phyloP scores from a whole-genome alignment of 176 grass and related monocot genomes.

The Oryza longistaminata region DNA sequence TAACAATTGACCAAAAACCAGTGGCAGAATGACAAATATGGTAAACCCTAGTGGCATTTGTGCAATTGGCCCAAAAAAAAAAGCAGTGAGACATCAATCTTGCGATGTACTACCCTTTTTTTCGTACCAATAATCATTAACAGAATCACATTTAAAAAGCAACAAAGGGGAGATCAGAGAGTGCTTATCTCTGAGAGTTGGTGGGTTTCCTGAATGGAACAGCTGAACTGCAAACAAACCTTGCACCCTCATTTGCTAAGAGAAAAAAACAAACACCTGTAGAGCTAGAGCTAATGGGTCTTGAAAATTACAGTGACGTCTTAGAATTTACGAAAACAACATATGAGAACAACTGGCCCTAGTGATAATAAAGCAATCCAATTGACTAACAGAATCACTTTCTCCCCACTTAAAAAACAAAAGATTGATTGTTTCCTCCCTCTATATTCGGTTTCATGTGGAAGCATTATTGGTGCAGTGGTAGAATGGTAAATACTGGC shows the following conservation, averaged over 20 bases:
- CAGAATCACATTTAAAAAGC: constrained; percentile 24
- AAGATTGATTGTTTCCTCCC: no score
- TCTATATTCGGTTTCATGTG: neutral
- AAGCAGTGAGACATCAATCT: no score
- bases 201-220: neutral
- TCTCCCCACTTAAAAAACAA: neutral
- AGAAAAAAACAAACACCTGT: neutral
- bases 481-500: no score
- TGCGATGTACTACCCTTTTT: neutral
- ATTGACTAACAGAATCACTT: neutral
- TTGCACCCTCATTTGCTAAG: neutral
- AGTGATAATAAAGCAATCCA: neutral
- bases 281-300: neutral
- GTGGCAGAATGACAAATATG: no score
- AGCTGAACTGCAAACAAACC: neutral
- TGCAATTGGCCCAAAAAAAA: no score
- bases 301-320: neutral
- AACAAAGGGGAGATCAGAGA: neutral
- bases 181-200: neutral
- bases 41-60: no score
- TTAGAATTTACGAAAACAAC: neutral
- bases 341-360: neutral
- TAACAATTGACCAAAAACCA: no score
- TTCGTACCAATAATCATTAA: constrained; percentile 23
- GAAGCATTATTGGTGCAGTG: no score